Conservation (phyloP, 2,329 filamentous ascomycete genomes). For the Cercospora sp. region DNA sequence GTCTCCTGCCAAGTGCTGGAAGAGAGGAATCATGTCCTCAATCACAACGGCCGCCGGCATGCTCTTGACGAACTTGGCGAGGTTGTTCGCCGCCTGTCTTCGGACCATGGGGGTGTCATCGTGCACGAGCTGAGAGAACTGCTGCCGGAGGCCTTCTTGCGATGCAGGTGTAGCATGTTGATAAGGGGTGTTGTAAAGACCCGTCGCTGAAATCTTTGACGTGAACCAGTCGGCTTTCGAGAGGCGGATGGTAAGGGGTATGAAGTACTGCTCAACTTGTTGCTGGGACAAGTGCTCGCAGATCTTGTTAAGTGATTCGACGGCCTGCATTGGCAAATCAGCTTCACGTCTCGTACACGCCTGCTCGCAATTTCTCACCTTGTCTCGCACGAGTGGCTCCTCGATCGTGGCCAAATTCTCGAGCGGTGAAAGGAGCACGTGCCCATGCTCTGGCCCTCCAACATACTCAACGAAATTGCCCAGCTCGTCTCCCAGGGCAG, state of each 20-base stretch:
- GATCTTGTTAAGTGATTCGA: constrained; percentile 99
- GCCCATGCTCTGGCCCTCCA: constrained; percentile 86
- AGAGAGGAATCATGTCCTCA: constrained; percentile 98
- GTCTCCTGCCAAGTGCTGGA: constrained; percentile 93
- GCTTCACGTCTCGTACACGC: constrained; percentile 23
- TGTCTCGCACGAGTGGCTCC: constrained; percentile 95
- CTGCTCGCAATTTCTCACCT: constrained; percentile 60
- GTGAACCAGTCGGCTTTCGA: constrained; percentile 99
- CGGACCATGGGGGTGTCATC: constrained; percentile 99
- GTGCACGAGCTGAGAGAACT: constrained; percentile 90
- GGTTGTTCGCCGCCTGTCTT: constrained; percentile 91
- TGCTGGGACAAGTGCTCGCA: constrained; percentile 85
- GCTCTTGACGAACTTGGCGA: constrained; percentile 96
- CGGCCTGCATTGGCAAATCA: constrained; percentile 63
- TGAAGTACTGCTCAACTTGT: constrained; percentile 96
- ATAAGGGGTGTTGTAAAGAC: constrained; percentile 91
- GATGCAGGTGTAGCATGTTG: constrained; percentile 82
- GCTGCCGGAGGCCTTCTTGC: constrained; percentile 86
- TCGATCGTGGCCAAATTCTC: constrained; percentile 99
- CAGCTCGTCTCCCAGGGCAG: constrained; percentile 93
- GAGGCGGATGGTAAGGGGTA: constrained; percentile 89
- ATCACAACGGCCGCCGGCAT: constrained; percentile 90
- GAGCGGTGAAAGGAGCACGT: constrained; percentile 92
- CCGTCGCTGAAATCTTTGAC: constrained; percentile 96
- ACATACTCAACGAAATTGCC: constrained; percentile 98